These are phyloP conservation scores for Suillus brevipes DNA, from an alignment of 768 basidiomycete species.

Conservation along the genomic window DNA sequence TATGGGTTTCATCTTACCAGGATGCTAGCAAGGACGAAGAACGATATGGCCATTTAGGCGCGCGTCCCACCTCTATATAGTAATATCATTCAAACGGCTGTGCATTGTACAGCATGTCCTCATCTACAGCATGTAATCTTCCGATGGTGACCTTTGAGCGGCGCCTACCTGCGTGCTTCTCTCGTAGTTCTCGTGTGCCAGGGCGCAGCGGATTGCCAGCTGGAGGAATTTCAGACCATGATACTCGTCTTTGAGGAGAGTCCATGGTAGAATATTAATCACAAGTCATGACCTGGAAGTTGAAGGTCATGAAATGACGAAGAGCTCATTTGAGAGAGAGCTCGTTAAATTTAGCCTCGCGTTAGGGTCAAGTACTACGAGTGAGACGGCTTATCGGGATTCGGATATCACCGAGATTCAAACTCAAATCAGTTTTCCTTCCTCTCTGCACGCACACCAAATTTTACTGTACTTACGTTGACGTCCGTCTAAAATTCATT, in stretches of 20 bases:
- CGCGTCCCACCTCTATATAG: neutral
- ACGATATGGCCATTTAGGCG: neutral
- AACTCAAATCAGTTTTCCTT: too few relatives aligned
- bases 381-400: too few relatives aligned
- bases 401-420: too few relatives aligned
- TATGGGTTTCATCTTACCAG: neutral
- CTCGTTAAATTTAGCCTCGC: neutral
- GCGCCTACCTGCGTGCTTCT: too few relatives aligned
- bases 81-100: neutral
- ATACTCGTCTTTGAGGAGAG: slow-evolving; percentile 76
- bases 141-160: too few relatives aligned
- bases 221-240: slow-evolving; percentile 40
- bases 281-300: slow-evolving; percentile 61
- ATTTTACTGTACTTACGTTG: too few relatives aligned
- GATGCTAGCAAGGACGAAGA: neutral
- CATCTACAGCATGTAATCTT: too few relatives aligned
- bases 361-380: neutral
- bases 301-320: slow-evolving; percentile 21
- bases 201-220: too few relatives aligned
- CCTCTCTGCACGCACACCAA: too few relatives aligned
- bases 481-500: neutral
- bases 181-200: too few relatives aligned
- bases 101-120: neutral
- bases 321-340: neutral
- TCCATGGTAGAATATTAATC: slow-evolving; percentile 57